phyloP scores from a whole-genome alignment of 2,329 filamentous ascomycete genomes.

The Blumeria graminis region DNA sequence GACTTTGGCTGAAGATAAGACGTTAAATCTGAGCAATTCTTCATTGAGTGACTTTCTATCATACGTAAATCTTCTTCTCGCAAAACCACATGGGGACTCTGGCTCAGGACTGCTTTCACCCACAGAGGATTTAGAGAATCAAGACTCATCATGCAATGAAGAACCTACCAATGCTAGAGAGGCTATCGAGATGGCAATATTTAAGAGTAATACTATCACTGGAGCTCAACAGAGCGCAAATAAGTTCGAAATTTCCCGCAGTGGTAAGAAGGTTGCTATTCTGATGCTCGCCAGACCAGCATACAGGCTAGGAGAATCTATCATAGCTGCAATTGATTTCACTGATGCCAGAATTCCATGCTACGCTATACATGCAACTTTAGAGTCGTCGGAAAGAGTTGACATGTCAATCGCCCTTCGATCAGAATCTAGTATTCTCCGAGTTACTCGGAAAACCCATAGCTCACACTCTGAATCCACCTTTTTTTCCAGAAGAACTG shows the following conservation, averaged over 20 bases:
- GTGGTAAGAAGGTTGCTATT: constrained; percentile 74
- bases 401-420: constrained; percentile 60
- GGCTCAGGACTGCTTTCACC: constrained; percentile 45
- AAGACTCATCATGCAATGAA: constrained; percentile 29
- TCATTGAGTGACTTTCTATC: constrained; percentile 41
- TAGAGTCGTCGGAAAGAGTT: constrained; percentile 73
- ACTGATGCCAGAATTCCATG: constrained; percentile 51
- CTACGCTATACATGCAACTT: constrained; percentile 60
- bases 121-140: constrained; percentile 31
- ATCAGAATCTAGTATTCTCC: constrained; percentile 62
- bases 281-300: constrained; percentile 72
- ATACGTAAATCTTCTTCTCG: constrained; percentile 55
- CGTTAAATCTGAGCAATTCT: constrained; percentile 14
- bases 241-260: constrained; percentile 81
- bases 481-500: constrained; percentile 52
- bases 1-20: constrained; percentile 9
- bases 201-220: constrained; percentile 49
- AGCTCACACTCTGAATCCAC: constrained; percentile 59
- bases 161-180: constrained; percentile 47
- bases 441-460: constrained; percentile 66
- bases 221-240: constrained; percentile 62
- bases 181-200: constrained; percentile 72
- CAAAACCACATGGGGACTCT: constrained; percentile 28
- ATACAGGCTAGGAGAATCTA: constrained; percentile 69
- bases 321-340: constrained; percentile 71